These are phyloP conservation scores for Closterium sp. DNA, from an alignment of 139 green algal genomes.

Conservation along the genomic window DNA sequence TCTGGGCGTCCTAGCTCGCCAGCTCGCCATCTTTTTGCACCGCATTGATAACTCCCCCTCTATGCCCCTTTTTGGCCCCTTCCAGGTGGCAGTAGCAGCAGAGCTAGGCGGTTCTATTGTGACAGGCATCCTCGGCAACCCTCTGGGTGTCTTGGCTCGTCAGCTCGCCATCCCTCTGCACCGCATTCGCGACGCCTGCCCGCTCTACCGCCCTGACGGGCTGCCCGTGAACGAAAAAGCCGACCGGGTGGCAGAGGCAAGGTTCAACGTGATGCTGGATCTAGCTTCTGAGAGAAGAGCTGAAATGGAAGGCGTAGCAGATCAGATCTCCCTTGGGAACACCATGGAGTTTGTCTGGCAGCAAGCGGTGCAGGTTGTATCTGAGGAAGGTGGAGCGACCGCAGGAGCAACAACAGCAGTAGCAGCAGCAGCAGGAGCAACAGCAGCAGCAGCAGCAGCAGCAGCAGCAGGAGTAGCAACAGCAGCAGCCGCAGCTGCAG, in stretches of 20 bases:
- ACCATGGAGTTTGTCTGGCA: conserved; percentile 2
- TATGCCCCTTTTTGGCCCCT: too few relatives aligned
- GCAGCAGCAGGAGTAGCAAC: not conserved
- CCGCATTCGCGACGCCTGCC: conserved; percentile 64
- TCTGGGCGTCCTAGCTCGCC: conserved; percentile 67
- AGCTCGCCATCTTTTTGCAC: conserved; percentile 41
- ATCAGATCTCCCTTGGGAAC: conserved; percentile 1
- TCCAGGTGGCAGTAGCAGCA: conserved; percentile 46
- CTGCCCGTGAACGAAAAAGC: conserved; percentile 31
- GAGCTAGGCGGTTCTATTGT: conserved; percentile 91
- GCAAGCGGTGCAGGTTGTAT: not conserved
- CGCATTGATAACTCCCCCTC: too few relatives aligned
- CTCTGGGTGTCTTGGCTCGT: conserved; percentile 42
- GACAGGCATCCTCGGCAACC: conserved; percentile 92
- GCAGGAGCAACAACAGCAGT: not conserved
- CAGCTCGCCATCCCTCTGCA: conserved; percentile 77
- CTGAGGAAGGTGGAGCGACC: not conserved
- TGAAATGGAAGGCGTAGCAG: not conserved
- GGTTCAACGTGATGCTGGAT: conserved; percentile 80
- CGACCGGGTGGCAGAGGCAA: conserved; percentile 56
- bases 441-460: not conserved
- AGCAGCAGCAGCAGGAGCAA: not conserved
- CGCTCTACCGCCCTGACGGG: conserved; percentile 51
- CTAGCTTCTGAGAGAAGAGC: not conserved
- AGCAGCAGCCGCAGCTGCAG: not conserved